Evolutionary conservation across 2,329 filamentous ascomycete genomes (phyloP).

Genomic region (Eutypella sp.): DNA sequence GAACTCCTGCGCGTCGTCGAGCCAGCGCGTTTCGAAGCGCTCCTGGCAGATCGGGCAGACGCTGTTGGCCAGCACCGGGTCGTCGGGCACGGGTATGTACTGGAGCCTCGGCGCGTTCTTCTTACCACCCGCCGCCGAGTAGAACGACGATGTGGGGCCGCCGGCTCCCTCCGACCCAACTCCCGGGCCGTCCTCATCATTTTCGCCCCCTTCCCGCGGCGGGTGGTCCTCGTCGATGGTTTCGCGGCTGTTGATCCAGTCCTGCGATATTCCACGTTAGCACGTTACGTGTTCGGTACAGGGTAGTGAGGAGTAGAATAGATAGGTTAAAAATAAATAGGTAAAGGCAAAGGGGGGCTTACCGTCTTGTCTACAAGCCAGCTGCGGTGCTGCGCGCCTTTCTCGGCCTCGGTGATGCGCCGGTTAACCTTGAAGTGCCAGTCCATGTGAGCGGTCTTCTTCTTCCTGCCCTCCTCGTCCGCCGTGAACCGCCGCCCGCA

Average conservation of each 20-base stretch:
- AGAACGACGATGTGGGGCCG: slow-evolving; percentile 27
- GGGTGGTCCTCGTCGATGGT: slow-evolving; percentile 61
- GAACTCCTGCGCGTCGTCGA: slow-evolving; percentile 91
- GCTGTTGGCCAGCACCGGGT: slow-evolving; percentile 66
- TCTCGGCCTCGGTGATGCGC: slow-evolving; percentile 79
- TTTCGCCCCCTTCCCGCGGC: slow-evolving; percentile 24
- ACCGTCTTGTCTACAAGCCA: slow-evolving; percentile 92
- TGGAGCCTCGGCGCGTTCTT: slow-evolving; percentile 51
- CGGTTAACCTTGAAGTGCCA: slow-evolving; percentile 97
- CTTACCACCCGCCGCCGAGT: too few relatives aligned
- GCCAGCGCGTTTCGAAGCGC: slow-evolving; percentile 86
- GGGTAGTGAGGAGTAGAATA: too few relatives aligned
- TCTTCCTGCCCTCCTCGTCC: slow-evolving; percentile 71
- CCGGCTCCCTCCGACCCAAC: slow-evolving; percentile 24
- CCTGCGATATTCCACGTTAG: slow-evolving; percentile 41
- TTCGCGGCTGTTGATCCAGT: slow-evolving; percentile 87
- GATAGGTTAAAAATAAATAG: too few relatives aligned
- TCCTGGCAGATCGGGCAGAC: slow-evolving; percentile 94
- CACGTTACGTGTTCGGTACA: neutral
- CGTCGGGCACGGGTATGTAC: slow-evolving; percentile 81
- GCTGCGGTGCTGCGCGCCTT: slow-evolving; percentile 81
- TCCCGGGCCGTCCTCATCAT: slow-evolving; percentile 33
- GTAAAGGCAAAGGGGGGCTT: slow-evolving; percentile 28
- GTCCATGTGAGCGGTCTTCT: slow-evolving; percentile 90
- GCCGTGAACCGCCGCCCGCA: slow-evolving; percentile 83